Conservation (phyloP, 208 protist species). For the Trichomonas vaginalis region DNA sequence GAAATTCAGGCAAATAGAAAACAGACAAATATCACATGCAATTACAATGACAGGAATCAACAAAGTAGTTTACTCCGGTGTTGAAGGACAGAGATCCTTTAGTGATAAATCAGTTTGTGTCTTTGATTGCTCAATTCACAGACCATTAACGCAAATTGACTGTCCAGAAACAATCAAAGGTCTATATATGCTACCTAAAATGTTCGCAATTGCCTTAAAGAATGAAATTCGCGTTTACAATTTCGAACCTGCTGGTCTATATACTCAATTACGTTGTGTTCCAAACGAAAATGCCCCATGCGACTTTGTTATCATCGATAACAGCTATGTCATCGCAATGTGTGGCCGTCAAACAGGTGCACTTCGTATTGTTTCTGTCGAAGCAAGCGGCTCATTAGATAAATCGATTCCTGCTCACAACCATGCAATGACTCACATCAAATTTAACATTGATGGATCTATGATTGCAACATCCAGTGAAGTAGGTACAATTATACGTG, state of each 20-base stretch:
- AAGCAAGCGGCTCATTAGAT: neutral
- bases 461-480: slow-evolving; percentile 59
- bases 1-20: neutral
- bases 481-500: slow-evolving; percentile 60
- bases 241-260: neutral
- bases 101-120: neutral
- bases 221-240: neutral
- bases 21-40: neutral
- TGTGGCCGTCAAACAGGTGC: neutral
- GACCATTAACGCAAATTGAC: neutral
- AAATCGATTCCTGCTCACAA: neutral
- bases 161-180: neutral
- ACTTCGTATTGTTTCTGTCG: neutral
- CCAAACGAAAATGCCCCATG: neutral
- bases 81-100: neutral
- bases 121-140: neutral
- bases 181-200: neutral
- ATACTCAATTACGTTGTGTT: neutral
- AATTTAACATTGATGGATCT: slow-evolving; percentile 62
- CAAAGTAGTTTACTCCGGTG: neutral
- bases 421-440: neutral
- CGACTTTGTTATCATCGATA: neutral
- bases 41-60: neutral
- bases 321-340: neutral
- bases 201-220: neutral